These are phyloP conservation scores for Malassezia psittaci DNA, from an alignment of 1,284 basidiomycete genomes.

Conservation along the genomic window DNA sequence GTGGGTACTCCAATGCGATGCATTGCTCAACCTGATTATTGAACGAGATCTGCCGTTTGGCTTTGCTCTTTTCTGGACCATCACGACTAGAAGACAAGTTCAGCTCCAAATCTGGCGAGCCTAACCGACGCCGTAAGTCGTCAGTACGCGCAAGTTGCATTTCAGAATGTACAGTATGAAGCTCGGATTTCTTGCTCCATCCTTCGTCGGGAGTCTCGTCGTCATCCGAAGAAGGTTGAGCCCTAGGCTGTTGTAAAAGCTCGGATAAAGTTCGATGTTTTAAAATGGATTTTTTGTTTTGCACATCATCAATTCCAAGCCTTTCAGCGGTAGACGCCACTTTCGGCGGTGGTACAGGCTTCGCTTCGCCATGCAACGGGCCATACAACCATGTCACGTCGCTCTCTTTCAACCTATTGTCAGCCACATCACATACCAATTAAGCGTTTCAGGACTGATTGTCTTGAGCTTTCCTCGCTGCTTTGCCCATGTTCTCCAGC, in stretches of 20 bases:
- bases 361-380: slow-evolving; percentile 63
- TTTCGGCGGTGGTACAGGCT: slow-evolving; percentile 56
- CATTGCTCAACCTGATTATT: slow-evolving; percentile 97
- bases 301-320: slow-evolving; percentile 51
- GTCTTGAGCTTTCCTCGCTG: slow-evolving; percentile 94
- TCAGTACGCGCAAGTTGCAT: not conserved
- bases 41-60: slow-evolving; percentile 80
- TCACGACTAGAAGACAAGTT: not conserved
- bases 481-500: slow-evolving; percentile 98
- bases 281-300: slow-evolving; percentile 68
- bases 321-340: slow-evolving; percentile 53
- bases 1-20: slow-evolving; percentile 64
- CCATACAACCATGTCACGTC: slow-evolving; percentile 99
- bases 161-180: not conserved
- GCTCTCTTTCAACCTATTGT: slow-evolving; percentile 85
- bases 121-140: not conserved
- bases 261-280: slow-evolving; percentile 90
- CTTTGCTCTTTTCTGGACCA: slow-evolving; percentile 1
- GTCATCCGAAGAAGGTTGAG: not conserved
- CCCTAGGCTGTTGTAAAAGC: slow-evolving; percentile 57
- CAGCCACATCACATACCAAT: slow-evolving; percentile 62
- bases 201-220: not conserved
- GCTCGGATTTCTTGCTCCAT: not conserved
- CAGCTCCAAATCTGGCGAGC: not conserved
- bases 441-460: slow-evolving; percentile 88